A percentile compares a stretch with the other conserved stretches of the same genome.
Evolutionary conservation across 2,329 filamentous ascomycete species (phyloP).

Genomic region (Ophiostoma australiae): DNA sequence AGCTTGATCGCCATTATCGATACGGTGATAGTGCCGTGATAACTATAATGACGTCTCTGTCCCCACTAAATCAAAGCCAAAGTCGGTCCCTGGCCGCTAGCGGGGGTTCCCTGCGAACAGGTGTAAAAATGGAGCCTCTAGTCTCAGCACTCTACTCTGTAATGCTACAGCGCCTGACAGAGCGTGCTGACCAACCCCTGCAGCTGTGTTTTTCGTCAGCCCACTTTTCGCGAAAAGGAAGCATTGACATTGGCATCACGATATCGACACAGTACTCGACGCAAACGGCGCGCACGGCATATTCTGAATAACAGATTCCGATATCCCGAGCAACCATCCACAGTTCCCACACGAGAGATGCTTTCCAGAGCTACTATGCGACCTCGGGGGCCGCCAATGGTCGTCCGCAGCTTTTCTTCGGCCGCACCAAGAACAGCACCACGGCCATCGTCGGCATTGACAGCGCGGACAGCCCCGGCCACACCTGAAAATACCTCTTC

Average conservation of each 20-base stretch:
- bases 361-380: not conserved
- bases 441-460: constrained; percentile 12
- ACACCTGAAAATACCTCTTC: not conserved
- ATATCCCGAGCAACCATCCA: not conserved
- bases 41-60: constrained; percentile 8
- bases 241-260: constrained; percentile 2
- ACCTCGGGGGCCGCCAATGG: not conserved
- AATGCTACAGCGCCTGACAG: not conserved
- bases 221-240: constrained; percentile 11
- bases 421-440: not conserved
- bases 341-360: not conserved
- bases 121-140: not conserved
- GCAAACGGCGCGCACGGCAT: not conserved
- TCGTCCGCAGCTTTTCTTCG: constrained; percentile 25
- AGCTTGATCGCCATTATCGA: constrained; percentile 7
- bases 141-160: not conserved
- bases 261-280: not conserved
- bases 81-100: constrained; percentile 1
- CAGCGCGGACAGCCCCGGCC: constrained; percentile 23
- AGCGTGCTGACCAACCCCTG: constrained; percentile 8
- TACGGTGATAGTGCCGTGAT: not conserved
- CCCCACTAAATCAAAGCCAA: not conserved
- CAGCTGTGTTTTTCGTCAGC: not conserved
- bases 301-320: not conserved
- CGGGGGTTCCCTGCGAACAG: not conserved